These are phyloP conservation scores for Dryas integrifolia DNA, from an alignment of 331 rosid species.

Conservation along the genomic window DNA sequence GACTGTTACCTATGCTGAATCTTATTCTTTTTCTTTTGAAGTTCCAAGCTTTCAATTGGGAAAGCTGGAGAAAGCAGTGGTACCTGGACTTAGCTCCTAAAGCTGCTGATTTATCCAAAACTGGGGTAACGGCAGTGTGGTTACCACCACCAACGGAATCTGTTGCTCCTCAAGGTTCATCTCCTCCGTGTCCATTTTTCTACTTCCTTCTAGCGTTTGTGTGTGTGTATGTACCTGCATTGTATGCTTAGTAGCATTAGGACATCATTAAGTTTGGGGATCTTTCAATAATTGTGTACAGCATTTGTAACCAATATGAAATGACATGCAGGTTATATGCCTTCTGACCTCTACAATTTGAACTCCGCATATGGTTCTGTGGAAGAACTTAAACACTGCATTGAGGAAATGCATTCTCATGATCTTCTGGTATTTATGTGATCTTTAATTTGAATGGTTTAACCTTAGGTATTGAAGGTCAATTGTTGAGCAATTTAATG, in stretches of 20 bases:
- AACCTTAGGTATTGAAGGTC: not conserved
- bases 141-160: constrained; percentile 77
- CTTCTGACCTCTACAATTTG: constrained; percentile 79
- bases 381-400: constrained; percentile 70
- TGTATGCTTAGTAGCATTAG: not conserved
- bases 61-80: constrained; percentile 75
- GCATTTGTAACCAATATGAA: constrained; percentile 25
- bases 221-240: not conserved
- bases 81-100: constrained; percentile 63
- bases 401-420: constrained; percentile 67
- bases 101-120: constrained; percentile 60
- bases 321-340: constrained; percentile 70
- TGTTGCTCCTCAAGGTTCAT: constrained; percentile 71
- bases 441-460: constrained; percentile 24
- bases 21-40: constrained; percentile 22
- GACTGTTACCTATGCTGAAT: constrained; percentile 10
- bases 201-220: constrained; percentile 3
- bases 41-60: constrained; percentile 90
- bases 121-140: constrained; percentile 76
- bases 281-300: not conserved
- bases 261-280: not conserved
- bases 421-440: constrained; percentile 56
- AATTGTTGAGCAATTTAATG: not conserved
- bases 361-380: constrained; percentile 69
- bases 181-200: constrained; percentile 20